Evolutionary conservation across 371 early-diverging fungal genomes (phyloP).

Genomic region (Circinella minor): DNA sequence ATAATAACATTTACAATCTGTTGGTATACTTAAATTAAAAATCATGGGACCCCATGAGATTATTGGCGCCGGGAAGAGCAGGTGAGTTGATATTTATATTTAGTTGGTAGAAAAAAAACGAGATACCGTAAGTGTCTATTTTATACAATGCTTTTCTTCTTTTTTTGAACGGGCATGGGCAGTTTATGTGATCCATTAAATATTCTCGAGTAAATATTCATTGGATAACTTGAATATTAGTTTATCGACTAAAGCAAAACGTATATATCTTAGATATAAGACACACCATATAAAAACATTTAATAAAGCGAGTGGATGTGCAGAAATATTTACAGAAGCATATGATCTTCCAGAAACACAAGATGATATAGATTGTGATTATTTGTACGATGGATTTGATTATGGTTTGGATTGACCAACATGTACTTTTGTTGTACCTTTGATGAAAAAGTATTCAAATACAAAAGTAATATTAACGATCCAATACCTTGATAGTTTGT

Average conservation of each 20-base stretch:
- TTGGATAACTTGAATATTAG: no score
- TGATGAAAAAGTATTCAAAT: constrained; percentile 37
- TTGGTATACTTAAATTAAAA: no score
- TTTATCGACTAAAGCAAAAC: no score
- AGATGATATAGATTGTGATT: constrained; percentile 17
- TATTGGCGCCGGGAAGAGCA: constrained; percentile 22
- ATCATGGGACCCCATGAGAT: no score
- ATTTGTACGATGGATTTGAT: constrained; percentile 1
- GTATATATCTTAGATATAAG: constrained; percentile 16
- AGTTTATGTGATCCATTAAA: constrained; percentile 14
- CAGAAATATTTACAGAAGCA: constrained; percentile 11
- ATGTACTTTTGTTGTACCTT: constrained; percentile 11
- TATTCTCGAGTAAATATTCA: constrained; percentile 17
- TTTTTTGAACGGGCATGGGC: no score
- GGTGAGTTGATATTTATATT: neutral
- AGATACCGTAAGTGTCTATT: no score
- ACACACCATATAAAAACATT: constrained; percentile 24
- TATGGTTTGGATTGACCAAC: constrained; percentile 26
- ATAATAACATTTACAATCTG: no score
- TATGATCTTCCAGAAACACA: constrained; percentile 20
- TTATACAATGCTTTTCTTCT: no score
- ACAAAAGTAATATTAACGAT: constrained; percentile 43
- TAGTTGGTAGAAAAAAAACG: no score
- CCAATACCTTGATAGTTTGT: constrained; percentile 41
- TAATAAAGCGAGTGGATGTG: constrained; percentile 15